Base-by-base conservation (phyloP, 1,139 yeast genomes). In the Eremothecium gossypii region DNA sequence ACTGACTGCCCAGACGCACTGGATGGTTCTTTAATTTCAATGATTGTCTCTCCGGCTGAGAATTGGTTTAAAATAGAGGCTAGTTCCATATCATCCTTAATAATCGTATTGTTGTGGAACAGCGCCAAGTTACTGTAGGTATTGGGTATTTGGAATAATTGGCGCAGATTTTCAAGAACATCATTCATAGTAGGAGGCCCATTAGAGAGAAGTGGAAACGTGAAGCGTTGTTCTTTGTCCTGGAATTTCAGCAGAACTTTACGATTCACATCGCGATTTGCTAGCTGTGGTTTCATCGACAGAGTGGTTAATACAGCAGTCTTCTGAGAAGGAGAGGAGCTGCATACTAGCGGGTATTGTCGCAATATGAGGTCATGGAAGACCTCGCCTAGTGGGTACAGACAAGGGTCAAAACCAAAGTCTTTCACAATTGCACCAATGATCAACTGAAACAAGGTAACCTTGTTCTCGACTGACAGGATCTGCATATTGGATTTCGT, bases 351-450 rank as follows among this genome's bases (percentile, higher is more conserved):
- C 4, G 91, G 89, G 54, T 78, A 80, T 46, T 81, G 86, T 41
- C 69, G 69, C 29, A 78, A 60, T n/a, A 84, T 68, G 27, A 75
- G 64, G 41, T 73, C 77, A 54, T 79, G 82, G 49, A 83, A 74
- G 7, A 83, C 69, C 49, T 82, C 87, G 49, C 84, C 74, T 30
- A 84, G 57, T 2, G 83, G 80, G 45, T 70, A 69, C 49, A 82
- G 63, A 20, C 79, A 69, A 1, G 71, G 61, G 54, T 84, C 87
- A 56, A 84, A 83, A 1, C 94, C 94, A 64, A 80, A 84, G 60
- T 83, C 94, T 52, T 78, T 80, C 31, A 81, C 73, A 48, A 87
- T 74, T 11, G 80, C 77, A 2, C 94, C 94, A 26, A 84, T 55
- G 20, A 82, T 58, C 27, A 80, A 72, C 50, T 73, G 72, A 38